Conservation (phyloP, 305 asterid genomes). For the Fraxinus baroniana region DNA sequence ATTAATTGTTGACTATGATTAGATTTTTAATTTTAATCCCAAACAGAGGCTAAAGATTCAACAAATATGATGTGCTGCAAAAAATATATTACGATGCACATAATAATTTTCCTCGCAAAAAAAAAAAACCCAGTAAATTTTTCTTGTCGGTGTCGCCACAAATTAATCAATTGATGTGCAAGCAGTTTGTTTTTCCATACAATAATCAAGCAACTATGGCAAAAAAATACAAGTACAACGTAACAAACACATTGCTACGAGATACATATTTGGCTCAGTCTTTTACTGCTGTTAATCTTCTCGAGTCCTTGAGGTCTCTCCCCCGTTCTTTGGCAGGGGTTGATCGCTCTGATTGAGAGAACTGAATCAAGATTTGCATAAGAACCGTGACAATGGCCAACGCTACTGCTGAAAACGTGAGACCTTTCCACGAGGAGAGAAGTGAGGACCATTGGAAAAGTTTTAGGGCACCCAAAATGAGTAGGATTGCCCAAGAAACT, state of each 20-base stretch:
- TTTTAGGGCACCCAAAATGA: slow-evolving; percentile 38
- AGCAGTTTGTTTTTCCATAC: not conserved
- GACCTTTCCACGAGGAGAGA: slow-evolving; percentile 52
- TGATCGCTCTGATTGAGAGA: slow-evolving; percentile 53
- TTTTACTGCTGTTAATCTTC: slow-evolving; percentile 23
- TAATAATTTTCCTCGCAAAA: not conserved
- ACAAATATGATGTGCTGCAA: not conserved
- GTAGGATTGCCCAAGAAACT: slow-evolving; percentile 45
- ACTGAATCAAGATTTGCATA: slow-evolving; percentile 52
- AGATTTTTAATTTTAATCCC: too few species aligned
- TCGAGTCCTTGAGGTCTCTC: slow-evolving; percentile 18
- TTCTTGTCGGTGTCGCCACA: not conserved
- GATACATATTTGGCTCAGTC: not conserved
- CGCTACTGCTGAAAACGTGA: slow-evolving; percentile 30
- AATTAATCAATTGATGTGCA: not conserved
- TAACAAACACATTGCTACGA: not conserved
- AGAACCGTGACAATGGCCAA: slow-evolving; percentile 39
- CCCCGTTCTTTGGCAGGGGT: slow-evolving; percentile 37
- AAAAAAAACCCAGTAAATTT: not conserved
- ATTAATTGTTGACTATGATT: too few species aligned
- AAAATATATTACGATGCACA: not conserved
- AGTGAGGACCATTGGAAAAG: slow-evolving; percentile 40
- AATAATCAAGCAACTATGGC: not conserved
- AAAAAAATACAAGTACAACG: not conserved
- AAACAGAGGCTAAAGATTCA: not conserved